Evolutionary conservation across 2,329 filamentous ascomycete genomes (phyloP), one percentile per base, ranked within the genome.

Genomic region (Venturia pyrina): DNA sequence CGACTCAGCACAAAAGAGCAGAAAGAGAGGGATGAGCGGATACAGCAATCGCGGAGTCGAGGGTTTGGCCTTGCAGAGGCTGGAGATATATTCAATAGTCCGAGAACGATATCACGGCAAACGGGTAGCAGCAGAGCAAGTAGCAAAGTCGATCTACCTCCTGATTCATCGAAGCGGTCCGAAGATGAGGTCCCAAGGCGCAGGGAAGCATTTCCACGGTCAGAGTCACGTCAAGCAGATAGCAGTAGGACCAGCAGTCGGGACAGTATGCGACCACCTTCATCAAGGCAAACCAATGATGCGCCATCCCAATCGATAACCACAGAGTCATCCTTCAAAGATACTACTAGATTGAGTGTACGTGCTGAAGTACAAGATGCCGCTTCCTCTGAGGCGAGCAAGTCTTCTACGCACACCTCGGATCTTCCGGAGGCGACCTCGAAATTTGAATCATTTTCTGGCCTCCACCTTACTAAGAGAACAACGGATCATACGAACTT

Each of bases 401-500:
- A 63, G 5, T 21, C 28, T 28, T 24, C 63, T 17, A 21, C 10
- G 13, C 63, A 60, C 5, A 19, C 41, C 40, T 24, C 53, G 61
- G 43, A 64, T 15, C 48, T 40, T 62, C 34, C 63, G 28, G 57
- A 62, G 28, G 57, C 37, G 19, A 11, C 48, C 64, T 66, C 59
- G 5, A 41, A 34, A 24, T 53, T 95, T 71, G 95, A 99, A 71
- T 85, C 90, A 2, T 96, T 93, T 75, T 97, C 95, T 6, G 86
- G 87, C 40, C 81, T 93, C 46, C 92, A 97, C 73, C 83, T 99
- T 17, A 90, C 89, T 5, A 91, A 87, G 68, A 87, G 95, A 41
- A 88, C 91, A 46, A 83, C 98, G 59, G 89, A 92, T 1, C 93
- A 98, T 75, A 84, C 85, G 28, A 87, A 89, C 21, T 81, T 99